These are phyloP conservation scores for Chalciporus pseudorubinellus DNA, from an alignment of 768 basidiomycete species.

Conservation along the genomic window DNA sequence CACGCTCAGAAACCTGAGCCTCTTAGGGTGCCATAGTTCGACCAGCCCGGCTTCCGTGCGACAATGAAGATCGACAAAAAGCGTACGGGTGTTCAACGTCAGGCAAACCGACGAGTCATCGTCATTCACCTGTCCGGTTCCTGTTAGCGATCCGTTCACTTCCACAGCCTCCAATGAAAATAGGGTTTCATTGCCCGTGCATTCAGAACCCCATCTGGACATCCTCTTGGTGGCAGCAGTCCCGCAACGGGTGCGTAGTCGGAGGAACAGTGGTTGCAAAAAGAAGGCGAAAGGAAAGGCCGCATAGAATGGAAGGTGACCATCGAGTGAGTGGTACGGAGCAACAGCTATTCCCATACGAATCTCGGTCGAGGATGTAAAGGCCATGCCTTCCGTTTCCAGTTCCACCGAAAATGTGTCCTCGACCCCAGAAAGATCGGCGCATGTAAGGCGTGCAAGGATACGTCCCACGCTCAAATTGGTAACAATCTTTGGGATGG, in stretches of 20 bases:
- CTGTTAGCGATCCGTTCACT: constrained; percentile 41
- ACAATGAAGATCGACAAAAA: constrained; percentile 45
- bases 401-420: constrained; percentile 55
- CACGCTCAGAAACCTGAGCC: constrained; percentile 51
- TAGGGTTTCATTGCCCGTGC: constrained; percentile 47
- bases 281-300: constrained; percentile 39
- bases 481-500: constrained; percentile 50
- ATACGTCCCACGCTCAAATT: constrained; percentile 50
- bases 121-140: constrained; percentile 50
- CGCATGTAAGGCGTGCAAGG: constrained; percentile 49
- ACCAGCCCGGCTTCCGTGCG: constrained; percentile 58
- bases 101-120: constrained; percentile 38
- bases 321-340: constrained; percentile 24
- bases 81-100: constrained; percentile 42
- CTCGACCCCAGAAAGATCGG: constrained; percentile 36
- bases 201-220: constrained; percentile 34
- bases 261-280: constrained; percentile 52
- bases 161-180: constrained; percentile 60
- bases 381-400: constrained; percentile 50
- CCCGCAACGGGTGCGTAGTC: constrained; percentile 41
- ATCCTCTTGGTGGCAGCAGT: constrained; percentile 25
- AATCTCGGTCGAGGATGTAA: constrained; percentile 45
- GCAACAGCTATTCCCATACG: constrained; percentile 21
- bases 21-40: constrained; percentile 66
- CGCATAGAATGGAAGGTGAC: constrained; percentile 46